Evolutionary conservation across 805 yeast genomes (phyloP).

Genomic region (Candida rishiriensis): DNA sequence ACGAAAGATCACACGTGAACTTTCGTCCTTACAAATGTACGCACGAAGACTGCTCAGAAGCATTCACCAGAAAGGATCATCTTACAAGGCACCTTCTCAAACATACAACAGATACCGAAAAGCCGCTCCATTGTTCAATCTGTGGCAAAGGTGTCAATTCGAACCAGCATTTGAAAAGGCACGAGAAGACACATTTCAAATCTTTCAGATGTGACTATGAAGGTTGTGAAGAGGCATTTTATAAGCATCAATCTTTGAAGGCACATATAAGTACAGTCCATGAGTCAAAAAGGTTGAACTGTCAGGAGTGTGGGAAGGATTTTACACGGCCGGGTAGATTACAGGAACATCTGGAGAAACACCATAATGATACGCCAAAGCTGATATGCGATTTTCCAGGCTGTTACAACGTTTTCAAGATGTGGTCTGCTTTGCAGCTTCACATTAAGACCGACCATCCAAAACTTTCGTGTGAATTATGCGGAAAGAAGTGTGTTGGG

Average conservation of each 20-base stretch:
- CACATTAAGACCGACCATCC: conserved; percentile 76
- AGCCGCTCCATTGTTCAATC: conserved; percentile 65
- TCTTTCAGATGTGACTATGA: conserved; percentile 58
- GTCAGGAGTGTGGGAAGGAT: conserved; percentile 58
- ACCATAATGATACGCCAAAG: conserved; percentile 48
- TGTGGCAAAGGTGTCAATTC: conserved; percentile 85
- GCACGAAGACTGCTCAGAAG: conserved; percentile 48
- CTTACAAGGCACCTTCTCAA: conserved; percentile 68
- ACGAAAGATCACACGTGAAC: conserved; percentile 69
- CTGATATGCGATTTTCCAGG: conserved; percentile 61
- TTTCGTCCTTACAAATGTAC: conserved; percentile 74
- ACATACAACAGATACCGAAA: conserved; percentile 48
- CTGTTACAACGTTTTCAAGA: conserved; percentile 56
- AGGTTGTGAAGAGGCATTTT: conserved; percentile 63
- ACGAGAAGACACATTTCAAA: conserved; percentile 73
- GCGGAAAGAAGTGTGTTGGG: conserved; percentile 73
- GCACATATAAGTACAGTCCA: conserved; percentile 69
- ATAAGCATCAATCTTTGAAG: conserved; percentile 69
- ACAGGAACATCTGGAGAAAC: conserved; percentile 59
- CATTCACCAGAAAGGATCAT: conserved; percentile 76
- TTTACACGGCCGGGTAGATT: conserved; percentile 65
- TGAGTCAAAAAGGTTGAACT: conserved; percentile 45
- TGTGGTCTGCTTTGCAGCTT: conserved; percentile 68
- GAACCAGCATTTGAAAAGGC: conserved; percentile 75
- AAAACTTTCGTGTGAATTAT: conserved; percentile 54